Conservation (phyloP, 164 flowering plant genomes). For the Akebia trifoliata region DNA sequence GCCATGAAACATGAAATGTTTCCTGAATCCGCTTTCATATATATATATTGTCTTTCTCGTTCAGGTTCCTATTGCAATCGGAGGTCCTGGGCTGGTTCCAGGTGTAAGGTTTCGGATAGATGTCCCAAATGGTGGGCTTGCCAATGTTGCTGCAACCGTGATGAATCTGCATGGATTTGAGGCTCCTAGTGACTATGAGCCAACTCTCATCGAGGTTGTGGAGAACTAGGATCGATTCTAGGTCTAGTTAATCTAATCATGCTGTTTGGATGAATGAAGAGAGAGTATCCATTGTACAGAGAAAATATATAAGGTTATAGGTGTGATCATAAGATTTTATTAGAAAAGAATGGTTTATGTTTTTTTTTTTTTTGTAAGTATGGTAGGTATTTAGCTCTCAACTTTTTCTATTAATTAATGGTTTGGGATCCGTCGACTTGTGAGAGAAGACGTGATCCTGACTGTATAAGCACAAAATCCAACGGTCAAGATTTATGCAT, state of each 20-base stretch:
- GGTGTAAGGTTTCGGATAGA: slow-evolving; percentile 82
- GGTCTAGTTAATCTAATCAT: not conserved
- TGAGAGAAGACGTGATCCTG: too few relatives aligned
- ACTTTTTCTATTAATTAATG: too few relatives aligned
- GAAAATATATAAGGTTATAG: too few relatives aligned
- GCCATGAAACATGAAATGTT: too few relatives aligned
- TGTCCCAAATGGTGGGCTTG: slow-evolving; percentile 73
- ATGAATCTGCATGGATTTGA: slow-evolving; percentile 89
- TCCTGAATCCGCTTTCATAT: not conserved
- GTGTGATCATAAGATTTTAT: too few relatives aligned
- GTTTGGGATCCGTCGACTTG: too few relatives aligned
- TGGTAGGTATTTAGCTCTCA: too few relatives aligned
- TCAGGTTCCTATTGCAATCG: slow-evolving; percentile 97
- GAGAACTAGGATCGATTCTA: slow-evolving; percentile 25
- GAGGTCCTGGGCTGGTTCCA: slow-evolving; percentile 80
- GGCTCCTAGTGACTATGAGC: slow-evolving; percentile 88
- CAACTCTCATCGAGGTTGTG: slow-evolving; percentile 79
- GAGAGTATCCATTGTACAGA: not conserved
- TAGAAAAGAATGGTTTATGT: too few relatives aligned
- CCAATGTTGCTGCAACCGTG: slow-evolving; percentile 94
- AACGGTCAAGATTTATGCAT: too few relatives aligned
- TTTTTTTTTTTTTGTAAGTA: too few relatives aligned
- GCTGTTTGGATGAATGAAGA: not conserved
- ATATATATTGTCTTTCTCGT: not conserved
- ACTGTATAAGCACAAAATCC: too few relatives aligned